A percentile compares a stretch with the other conserved stretches of the same genome.
phyloP scores from a whole-genome alignment of 2,329 filamentous ascomycete genomes.

The Aureobasidium sp. region DNA sequence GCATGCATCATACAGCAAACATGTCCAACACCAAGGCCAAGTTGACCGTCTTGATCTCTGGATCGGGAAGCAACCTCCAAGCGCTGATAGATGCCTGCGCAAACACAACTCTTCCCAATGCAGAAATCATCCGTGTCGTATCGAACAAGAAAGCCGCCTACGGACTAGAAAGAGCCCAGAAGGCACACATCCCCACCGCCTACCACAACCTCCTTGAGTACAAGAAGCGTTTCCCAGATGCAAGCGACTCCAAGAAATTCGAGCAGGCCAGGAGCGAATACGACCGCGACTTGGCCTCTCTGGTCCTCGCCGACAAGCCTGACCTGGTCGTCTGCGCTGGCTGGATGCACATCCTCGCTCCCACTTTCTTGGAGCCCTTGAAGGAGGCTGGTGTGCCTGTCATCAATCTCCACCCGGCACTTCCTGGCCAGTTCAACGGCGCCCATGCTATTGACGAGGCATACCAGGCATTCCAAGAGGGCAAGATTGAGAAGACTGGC shows the following conservation, averaged over 20 bases:
- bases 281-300: constrained; percentile 65
- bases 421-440: constrained; percentile 70
- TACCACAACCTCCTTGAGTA: constrained; percentile 78
- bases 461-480: constrained; percentile 62
- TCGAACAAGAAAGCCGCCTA: constrained; percentile 59
- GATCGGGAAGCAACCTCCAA: constrained; percentile 72
- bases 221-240: constrained; percentile 60
- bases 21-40: constrained; percentile 9
- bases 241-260: constrained; percentile 26
- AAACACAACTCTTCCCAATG: constrained; percentile 41
- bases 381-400: constrained; percentile 56
- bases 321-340: constrained; percentile 75
- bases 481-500: constrained; percentile 62
- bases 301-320: constrained; percentile 59
- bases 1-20: neutral
- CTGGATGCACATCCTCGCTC: constrained; percentile 78
- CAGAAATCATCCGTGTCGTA: constrained; percentile 56
- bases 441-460: constrained; percentile 66
- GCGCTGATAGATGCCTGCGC: constrained; percentile 60
- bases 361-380: constrained; percentile 62
- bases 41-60: constrained; percentile 50
- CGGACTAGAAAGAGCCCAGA: constrained; percentile 54
- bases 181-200: constrained; percentile 60
- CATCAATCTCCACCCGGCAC: constrained; percentile 76
- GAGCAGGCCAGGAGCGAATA: constrained; percentile 56